Conservation (phyloP, 2,329 filamentous ascomycete genomes). For the Mollisia scopiformis region DNA sequence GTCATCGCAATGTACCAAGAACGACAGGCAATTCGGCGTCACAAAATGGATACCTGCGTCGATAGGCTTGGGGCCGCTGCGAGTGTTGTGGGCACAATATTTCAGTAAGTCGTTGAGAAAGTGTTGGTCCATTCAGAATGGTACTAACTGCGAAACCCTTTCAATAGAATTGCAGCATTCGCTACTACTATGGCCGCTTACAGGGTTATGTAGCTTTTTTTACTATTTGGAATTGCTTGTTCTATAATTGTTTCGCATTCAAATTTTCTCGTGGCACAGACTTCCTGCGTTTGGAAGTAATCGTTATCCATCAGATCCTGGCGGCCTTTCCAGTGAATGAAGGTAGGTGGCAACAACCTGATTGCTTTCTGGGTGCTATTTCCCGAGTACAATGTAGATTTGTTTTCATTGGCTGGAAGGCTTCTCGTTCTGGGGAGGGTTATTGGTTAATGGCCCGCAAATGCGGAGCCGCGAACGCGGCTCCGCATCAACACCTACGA, state of each 20-base stretch:
- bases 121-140: neutral
- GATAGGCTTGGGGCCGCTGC: neutral
- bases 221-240: neutral
- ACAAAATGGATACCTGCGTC: neutral
- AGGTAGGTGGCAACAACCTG: too few species aligned
- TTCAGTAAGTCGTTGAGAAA: neutral
- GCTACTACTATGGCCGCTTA: neutral
- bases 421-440: too few species aligned
- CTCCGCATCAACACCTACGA: too few species aligned
- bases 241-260: neutral
- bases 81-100: neutral
- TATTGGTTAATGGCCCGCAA: too few species aligned
- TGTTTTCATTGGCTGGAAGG: too few species aligned
- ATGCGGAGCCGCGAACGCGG: too few species aligned
- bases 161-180: neutral
- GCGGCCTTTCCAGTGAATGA: too few species aligned
- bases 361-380: too few species aligned
- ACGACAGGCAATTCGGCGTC: neutral
- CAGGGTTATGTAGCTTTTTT: neutral
- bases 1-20: neutral
- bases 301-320: too few species aligned
- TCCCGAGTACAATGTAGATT: too few species aligned
- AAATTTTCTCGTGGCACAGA: neutral
- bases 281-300: too few species aligned
- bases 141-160: neutral